These are phyloP conservation scores for Peronospora belbahrii DNA, from an alignment of 352 stramenopile genomes.

Conservation along the genomic window DNA sequence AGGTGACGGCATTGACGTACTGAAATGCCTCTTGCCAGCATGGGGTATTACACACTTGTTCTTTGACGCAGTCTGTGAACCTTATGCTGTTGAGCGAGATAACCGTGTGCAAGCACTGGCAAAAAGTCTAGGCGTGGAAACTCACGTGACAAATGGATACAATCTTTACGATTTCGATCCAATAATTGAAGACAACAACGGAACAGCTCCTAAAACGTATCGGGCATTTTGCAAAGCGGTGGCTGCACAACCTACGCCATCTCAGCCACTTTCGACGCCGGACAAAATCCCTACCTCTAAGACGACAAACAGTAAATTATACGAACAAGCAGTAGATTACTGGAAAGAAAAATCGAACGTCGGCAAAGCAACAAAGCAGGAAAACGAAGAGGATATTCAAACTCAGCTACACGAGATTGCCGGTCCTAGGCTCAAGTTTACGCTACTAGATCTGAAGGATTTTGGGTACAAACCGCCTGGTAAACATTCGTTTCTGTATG, in stretches of 20 bases:
- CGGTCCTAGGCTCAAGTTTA: conserved; percentile 54
- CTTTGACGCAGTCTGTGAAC: conserved; percentile 89
- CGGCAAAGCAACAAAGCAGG: conserved; percentile 3
- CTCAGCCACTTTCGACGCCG: conserved; percentile 36
- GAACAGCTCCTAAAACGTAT: conserved; percentile 67
- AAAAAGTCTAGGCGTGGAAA: conserved; percentile 45
- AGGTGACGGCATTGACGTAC: conserved; percentile 70
- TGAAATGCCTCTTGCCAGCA: conserved; percentile 71
- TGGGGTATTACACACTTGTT: conserved; percentile 88
- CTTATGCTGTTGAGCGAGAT: conserved; percentile 85
- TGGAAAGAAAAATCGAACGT: conserved; percentile 23
- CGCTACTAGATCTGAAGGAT: conserved; percentile 51
- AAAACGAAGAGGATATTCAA: conserved; percentile 18
- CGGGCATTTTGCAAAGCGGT: conserved; percentile 56
- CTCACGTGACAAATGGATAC: conserved; percentile 58
- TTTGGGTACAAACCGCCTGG: conserved; percentile 50
- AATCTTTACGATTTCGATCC: conserved; percentile 69
- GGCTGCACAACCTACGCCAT: conserved; percentile 41
- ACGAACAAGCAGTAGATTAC: conserved; percentile 55
- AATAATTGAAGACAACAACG: conserved; percentile 47
- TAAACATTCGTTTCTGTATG: conserved; percentile 68
- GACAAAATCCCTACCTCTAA: conserved; percentile 37
- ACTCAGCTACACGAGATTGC: conserved; percentile 36
- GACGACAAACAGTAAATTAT: conserved; percentile 44
- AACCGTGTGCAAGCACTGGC: conserved; percentile 46